Base-by-base conservation (phyloP, 1,284 basidiomycete genomes). In the Cryptococcus sp. region DNA sequence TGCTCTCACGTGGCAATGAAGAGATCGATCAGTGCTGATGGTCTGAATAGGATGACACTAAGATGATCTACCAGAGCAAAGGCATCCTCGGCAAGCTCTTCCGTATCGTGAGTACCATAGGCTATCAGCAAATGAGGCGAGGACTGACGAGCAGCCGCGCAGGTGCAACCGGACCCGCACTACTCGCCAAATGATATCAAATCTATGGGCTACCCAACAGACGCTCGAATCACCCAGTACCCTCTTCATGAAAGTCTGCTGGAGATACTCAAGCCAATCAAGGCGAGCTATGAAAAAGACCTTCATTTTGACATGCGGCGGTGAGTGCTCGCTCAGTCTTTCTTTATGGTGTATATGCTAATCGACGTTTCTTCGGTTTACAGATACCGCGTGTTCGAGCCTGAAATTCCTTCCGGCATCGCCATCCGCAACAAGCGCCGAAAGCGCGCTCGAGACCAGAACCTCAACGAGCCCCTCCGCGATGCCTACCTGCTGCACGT, bases 61-160 rank as follows among this genome's bases (percentile, higher is more conserved):
- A 61, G 46, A 58, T 55, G 28, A 62, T 56, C 0, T 76, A 70
- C 55, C 46, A 50, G 18, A 76, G 66, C 53, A 33, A 53, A 5
- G 69, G 70, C 47, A 67, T 78, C 35, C 62, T 78, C 1, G 76
- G 76, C 7, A 50, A 64, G 38, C 56, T 77, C 3, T 78, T 76
- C 68, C 62, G 71, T 4, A 52, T 70, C 13, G 74, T 74, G 20
- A 49, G 67, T 38, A 21, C 12, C 44, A 11, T 4, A 11, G 24
- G 13, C 35, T n/a, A n/a, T n/a, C n/a, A n/a, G 18, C 3, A 46
- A 46, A 12, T 15, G 45, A n/a, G 13, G 20, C 46, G 5, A 16
- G 36, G 51, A 35, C 33, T 35, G 8, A 21, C 16, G 12, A 36
- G 18, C 38, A 38, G 24, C 38, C 37, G 8, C 9, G 36, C 51